These are phyloP conservation scores for Xylariaceae sp. DNA, from an alignment of 2,329 filamentous ascomycete species.

Conservation along the genomic window DNA sequence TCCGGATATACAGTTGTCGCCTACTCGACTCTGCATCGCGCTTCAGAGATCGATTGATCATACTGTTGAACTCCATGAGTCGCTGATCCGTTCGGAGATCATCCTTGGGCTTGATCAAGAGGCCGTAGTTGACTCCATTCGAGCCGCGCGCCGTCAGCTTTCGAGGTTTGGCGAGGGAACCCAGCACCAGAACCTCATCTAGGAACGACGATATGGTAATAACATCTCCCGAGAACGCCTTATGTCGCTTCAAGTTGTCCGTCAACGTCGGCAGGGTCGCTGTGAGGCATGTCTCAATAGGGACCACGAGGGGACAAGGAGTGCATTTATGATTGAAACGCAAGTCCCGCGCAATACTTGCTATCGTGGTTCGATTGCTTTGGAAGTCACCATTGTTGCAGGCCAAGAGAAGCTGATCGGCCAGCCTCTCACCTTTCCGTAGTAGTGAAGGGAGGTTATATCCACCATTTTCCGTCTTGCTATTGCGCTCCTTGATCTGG, in stretches of 20 bases:
- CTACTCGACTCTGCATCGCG: conserved; percentile 86
- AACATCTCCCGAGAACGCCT: conserved; percentile 80
- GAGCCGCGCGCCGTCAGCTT: conserved; percentile 84
- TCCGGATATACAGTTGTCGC: conserved; percentile 89
- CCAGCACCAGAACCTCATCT: conserved; percentile 85
- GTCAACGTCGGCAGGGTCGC: conserved; percentile 72
- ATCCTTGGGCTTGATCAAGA: conserved; percentile 96
- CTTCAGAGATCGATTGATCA: conserved; percentile 94
- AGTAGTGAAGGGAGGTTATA: conserved; percentile 67
- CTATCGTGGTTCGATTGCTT: conserved; percentile 58
- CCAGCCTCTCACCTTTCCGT: conserved; percentile 72
- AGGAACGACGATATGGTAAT: conserved; percentile 76
- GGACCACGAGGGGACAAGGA: conserved; percentile 81
- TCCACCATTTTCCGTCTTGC: conserved; percentile 46
- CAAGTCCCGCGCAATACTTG: conserved; percentile 72
- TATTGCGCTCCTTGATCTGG: conserved; percentile 42
- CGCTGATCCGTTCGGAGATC: conserved; percentile 96
- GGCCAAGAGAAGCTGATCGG: conserved; percentile 72
- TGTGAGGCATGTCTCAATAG: conserved; percentile 77
- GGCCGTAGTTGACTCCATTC: conserved; percentile 80
- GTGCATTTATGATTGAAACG: conserved; percentile 79
- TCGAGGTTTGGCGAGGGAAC: conserved; percentile 85
- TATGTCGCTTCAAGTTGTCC: conserved; percentile 69
- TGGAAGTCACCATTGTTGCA: conserved; percentile 73
- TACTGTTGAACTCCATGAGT: conserved; percentile 97